Evolutionary conservation across 352 stramenopile species (phyloP).

Genomic region (Pythium folliculosum): DNA sequence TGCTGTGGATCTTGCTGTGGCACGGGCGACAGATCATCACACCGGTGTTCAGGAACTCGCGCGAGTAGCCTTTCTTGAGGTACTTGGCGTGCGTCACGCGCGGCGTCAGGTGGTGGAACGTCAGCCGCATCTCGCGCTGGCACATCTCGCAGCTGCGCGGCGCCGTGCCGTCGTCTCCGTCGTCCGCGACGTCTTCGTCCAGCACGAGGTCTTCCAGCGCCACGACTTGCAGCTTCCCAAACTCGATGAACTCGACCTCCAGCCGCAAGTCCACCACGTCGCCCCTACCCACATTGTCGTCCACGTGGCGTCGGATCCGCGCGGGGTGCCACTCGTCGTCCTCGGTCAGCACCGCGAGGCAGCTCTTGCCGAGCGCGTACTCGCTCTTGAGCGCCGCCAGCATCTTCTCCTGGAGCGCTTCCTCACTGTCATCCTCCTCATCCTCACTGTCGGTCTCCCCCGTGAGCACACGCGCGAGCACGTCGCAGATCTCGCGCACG

Average conservation of each 20-base stretch:
- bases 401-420: slow-evolving; percentile 15
- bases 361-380: slow-evolving; percentile 61
- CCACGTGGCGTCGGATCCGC: slow-evolving; percentile 49
- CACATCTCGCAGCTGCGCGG: slow-evolving; percentile 83
- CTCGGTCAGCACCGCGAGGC: slow-evolving; percentile 65
- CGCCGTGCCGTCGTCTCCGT: slow-evolving; percentile 32
- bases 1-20: slow-evolving; percentile 90
- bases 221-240: slow-evolving; percentile 68
- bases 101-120: slow-evolving; percentile 93
- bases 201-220: slow-evolving; percentile 63
- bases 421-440: slow-evolving; percentile 25
- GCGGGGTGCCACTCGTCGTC: slow-evolving; percentile 77
- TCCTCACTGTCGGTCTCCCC: slow-evolving; percentile 22
- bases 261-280: slow-evolving; percentile 33
- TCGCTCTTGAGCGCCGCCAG: slow-evolving; percentile 35
- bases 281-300: background rate
- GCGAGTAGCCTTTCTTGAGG: slow-evolving; percentile 74
- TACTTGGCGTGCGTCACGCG: slow-evolving; percentile 80
- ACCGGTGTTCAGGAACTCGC: slow-evolving; percentile 81
- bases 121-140: slow-evolving; percentile 90
- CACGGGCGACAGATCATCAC: slow-evolving; percentile 92
- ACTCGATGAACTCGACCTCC: slow-evolving; percentile 80
- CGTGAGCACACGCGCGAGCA: slow-evolving; percentile 13
- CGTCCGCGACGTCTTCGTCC: slow-evolving; percentile 59
- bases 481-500: slow-evolving; percentile 10